Evolutionary conservation across 2,329 filamentous ascomycete species (phyloP).

Genomic region (Cladophialophora exuberans): DNA sequence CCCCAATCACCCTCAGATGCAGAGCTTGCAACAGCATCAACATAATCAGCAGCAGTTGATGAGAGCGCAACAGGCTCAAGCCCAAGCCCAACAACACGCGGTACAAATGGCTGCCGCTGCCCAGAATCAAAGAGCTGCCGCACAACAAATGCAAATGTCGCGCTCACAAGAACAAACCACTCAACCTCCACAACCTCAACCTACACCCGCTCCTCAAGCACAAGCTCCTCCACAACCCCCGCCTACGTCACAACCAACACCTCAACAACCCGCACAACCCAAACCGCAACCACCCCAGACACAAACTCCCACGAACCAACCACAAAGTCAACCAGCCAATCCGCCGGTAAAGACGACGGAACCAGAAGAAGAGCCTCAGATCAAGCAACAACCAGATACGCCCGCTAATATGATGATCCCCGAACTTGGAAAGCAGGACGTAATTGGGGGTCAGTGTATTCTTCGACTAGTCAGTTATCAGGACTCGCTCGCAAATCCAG

Average conservation of each 20-base stretch:
- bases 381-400: slow-evolving; percentile 42
- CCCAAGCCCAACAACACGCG: slow-evolving; percentile 35
- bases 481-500: slow-evolving; percentile 53
- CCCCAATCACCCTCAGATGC: slow-evolving; percentile 44
- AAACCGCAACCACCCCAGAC: slow-evolving; percentile 40
- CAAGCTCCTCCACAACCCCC: slow-evolving; percentile 43
- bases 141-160: slow-evolving; percentile 48
- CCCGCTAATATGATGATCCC: slow-evolving; percentile 46
- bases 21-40: slow-evolving; percentile 48
- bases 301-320: slow-evolving; percentile 39
- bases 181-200: slow-evolving; percentile 51
- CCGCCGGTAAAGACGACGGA: slow-evolving; percentile 36
- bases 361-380: slow-evolving; percentile 42
- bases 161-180: slow-evolving; percentile 46
- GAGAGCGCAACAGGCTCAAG: slow-evolving; percentile 39
- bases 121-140: slow-evolving; percentile 45
- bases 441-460: slow-evolving; percentile 50
- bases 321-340: slow-evolving; percentile 34
- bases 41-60: slow-evolving; percentile 44
- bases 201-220: slow-evolving; percentile 43
- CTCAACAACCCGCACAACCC: slow-evolving; percentile 42
- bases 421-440: slow-evolving; percentile 36
- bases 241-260: slow-evolving; percentile 38
- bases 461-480: slow-evolving; percentile 60
- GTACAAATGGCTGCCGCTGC: slow-evolving; percentile 28